phyloP scores from a whole-genome alignment of 2,329 filamentous ascomycete genomes.

The Aureobasidium lini region DNA sequence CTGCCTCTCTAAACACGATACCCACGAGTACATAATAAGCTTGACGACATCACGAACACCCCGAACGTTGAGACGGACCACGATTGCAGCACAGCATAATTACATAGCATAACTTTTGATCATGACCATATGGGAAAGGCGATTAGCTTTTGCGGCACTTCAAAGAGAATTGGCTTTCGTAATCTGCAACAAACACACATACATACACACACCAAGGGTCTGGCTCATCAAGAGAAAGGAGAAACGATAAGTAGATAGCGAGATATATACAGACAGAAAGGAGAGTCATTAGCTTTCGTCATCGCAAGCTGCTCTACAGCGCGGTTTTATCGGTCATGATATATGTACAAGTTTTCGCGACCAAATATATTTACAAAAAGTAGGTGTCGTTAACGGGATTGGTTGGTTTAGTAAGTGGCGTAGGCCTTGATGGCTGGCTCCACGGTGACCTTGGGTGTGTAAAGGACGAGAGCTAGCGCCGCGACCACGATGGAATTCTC shows the following conservation, averaged over 20 bases:
- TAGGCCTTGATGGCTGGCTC: conserved; percentile 39
- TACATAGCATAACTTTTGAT: not conserved
- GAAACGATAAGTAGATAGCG: not conserved
- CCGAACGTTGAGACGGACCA: not conserved
- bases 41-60: conserved; percentile 5
- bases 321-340: not conserved
- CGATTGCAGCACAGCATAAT: not conserved
- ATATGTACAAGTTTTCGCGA: not conserved
- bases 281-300: not conserved
- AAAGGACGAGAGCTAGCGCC: conserved; percentile 28
- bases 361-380: not conserved
- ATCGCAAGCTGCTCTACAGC: not conserved
- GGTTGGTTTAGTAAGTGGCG: conserved; percentile 19
- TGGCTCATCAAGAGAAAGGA: not conserved
- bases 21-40: not conserved
- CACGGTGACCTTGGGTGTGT: conserved; percentile 26
- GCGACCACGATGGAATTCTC: conserved; percentile 37
- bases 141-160: not conserved
- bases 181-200: no score
- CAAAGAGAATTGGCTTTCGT: not conserved
- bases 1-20: conserved; percentile 18
- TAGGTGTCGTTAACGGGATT: not conserved
- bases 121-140: not conserved
- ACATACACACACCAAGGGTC: no score
- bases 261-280: not conserved